Evolutionary conservation across 1,139 yeast species (phyloP).

Genomic region (Taphrina flavorubra): DNA sequence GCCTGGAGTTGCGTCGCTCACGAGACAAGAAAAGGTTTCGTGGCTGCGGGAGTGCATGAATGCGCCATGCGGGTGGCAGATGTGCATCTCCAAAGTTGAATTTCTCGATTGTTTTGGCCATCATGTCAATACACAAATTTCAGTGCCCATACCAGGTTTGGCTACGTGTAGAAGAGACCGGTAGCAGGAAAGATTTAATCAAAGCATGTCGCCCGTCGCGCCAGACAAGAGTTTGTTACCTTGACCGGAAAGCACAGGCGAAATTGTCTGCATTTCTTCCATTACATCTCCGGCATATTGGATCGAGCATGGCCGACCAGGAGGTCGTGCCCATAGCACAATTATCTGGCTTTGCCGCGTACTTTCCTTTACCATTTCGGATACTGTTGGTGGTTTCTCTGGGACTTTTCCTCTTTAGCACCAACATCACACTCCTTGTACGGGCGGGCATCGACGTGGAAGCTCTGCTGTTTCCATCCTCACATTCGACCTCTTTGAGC

Average conservation of each 20-base stretch:
- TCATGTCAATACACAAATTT: neutral
- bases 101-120: neutral
- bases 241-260: too few relatives aligned
- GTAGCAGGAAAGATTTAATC: too few relatives aligned
- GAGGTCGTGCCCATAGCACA: constrained; percentile 4
- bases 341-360: constrained; percentile 42
- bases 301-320: neutral
- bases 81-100: neutral
- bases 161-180: too few relatives aligned
- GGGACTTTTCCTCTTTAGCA: constrained; percentile 55
- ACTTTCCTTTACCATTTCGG: constrained; percentile 60
- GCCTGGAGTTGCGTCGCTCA: neutral
- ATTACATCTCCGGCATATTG: too few relatives aligned
- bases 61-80: neutral
- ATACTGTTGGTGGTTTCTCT: constrained; percentile 49
- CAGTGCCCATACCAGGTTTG: neutral
- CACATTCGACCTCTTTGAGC: neutral
- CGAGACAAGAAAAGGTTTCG: constrained; percentile 12
- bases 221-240: neutral
- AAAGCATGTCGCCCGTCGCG: neutral
- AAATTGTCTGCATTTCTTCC: too few relatives aligned
- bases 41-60: constrained; percentile 21
- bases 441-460: constrained; percentile 40
- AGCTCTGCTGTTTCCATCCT: constrained; percentile 48
- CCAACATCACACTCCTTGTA: constrained; percentile 27